These are phyloP conservation scores for Wickerhamiella galacta DNA, from an alignment of 805 yeast genomes.

Conservation along the genomic window DNA sequence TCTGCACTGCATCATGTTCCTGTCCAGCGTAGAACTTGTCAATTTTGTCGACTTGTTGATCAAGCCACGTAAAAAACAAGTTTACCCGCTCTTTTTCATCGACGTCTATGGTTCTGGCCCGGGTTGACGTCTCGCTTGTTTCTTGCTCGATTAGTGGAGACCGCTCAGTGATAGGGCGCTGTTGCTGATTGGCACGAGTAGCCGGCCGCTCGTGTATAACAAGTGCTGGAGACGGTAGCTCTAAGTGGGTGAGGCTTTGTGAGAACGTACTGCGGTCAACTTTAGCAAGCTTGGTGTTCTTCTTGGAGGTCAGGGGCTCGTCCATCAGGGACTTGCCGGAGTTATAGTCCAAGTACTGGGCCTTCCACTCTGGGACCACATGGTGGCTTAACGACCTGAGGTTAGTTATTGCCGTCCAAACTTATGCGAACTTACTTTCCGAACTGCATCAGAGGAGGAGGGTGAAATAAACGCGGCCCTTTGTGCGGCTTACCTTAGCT, in stretches of 20 bases:
- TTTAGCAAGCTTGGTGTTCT: conserved; percentile 2
- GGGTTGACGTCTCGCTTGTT: too few species aligned
- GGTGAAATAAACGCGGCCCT: too few species aligned
- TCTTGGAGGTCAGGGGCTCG: conserved; percentile 20
- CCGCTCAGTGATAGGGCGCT: conserved; percentile 5
- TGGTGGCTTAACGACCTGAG: too few species aligned
- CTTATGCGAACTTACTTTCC: too few species aligned
- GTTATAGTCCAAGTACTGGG: conserved; percentile 27
- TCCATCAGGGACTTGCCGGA: conserved; percentile 38
- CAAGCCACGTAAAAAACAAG: conserved; percentile 53
- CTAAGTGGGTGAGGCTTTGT: conserved; percentile 10
- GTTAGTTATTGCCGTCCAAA: too few species aligned
- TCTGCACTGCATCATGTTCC: conserved; percentile 42
- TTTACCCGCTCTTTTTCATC: conserved; percentile 23
- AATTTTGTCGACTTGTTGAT: conserved; percentile 40
- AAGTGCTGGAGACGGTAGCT: conserved; percentile 21
- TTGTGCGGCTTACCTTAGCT: too few species aligned
- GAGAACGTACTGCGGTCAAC: not conserved
- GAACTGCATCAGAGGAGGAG: too few species aligned
- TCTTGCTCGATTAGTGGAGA: conserved; percentile 6
- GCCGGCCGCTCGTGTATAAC: too few species aligned
- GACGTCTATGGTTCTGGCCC: too few species aligned
- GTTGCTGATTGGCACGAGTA: too few species aligned
- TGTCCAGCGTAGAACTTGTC: conserved; percentile 42
- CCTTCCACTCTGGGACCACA: conserved; percentile 29